Base-by-base conservation (phyloP, 2,329 filamentous ascomycete genomes). In the Diatrype stigma region DNA sequence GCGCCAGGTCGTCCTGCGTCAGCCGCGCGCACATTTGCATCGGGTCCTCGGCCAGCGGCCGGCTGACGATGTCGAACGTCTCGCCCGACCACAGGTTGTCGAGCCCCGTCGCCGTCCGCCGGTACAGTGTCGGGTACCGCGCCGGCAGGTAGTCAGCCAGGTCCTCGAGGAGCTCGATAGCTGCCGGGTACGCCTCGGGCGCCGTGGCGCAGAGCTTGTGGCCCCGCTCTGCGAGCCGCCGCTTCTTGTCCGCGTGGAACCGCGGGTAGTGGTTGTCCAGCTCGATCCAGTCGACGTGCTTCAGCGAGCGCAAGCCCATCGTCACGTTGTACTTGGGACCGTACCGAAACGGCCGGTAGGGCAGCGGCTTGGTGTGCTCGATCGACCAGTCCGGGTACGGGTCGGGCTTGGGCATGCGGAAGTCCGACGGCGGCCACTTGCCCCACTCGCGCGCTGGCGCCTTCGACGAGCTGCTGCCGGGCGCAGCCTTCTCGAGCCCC, bases 201-300 rank as follows among this genome's bases (percentile, higher is more conserved):
- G 83, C 79, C 0, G 89, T 93, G 14, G 70, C 70, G 63, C 82
- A 85, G 70, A 87, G 90, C 66, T 86, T 88, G 0, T 68, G 55
- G 1, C 83, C 87, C 0, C 89, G 79, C 55, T 89, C 82, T 14
- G 65, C 61, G 45, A 95, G 88, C 1, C 90, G 81, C 14, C 73
- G 71, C 1, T 79, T 77, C 69, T 95, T 95, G 56, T 86, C 80
- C 30, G 77, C 77, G 68, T 95, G 89, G 65, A 78, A 95, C 48
- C 80, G 81, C 1, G 84, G 77, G 65, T 82, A 95, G 45, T 92
- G 79, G 63, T 87, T 92, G 69, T 95, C 90, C 23, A 95, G 79
- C 69, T 95, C 88, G 62, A 93, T 90, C 89, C 89, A 92, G 51
- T 90, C 84, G 48, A 86, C 79, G 69, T 82, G 84, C 30, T 81